Percentiles rank a stretch among this genome's conserved stretches.
Evolutionary conservation across 495 filamentous ascomycete genomes (phyloP).

Genomic region (Tuber umbilicatum): DNA sequence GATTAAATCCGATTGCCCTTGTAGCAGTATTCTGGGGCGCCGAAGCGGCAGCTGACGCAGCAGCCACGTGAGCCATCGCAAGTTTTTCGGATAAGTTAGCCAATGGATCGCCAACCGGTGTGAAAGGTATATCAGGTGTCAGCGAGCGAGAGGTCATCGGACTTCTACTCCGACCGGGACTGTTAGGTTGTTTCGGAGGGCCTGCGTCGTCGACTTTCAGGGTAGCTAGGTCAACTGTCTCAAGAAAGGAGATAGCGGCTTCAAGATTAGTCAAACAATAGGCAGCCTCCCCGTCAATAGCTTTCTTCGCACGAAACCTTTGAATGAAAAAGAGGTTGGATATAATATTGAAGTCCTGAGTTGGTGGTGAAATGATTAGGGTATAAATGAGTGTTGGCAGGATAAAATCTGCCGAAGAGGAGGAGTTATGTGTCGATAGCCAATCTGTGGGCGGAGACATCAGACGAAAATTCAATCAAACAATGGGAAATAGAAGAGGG

Average conservation of each 20-base stretch:
- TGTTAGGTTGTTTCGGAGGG: constrained; percentile 31
- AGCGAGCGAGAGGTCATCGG: constrained; percentile 17
- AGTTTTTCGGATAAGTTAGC: constrained; percentile 34
- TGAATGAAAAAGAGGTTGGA: constrained; percentile 93
- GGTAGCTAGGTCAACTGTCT: constrained; percentile 90
- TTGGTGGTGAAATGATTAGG: constrained; percentile 80
- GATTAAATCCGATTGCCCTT: constrained; percentile 15
- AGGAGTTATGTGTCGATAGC: constrained; percentile 52
- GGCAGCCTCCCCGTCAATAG: constrained; percentile 84
- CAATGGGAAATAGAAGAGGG: background rate
- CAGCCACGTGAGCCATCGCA: constrained; percentile 28
- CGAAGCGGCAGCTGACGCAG: constrained; percentile 20
- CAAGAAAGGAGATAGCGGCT: constrained; percentile 90
- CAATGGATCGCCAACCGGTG: constrained; percentile 30
- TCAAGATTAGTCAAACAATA: constrained; percentile 97
- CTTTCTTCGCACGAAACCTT: constrained; percentile 77
- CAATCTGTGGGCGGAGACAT: constrained; percentile 29
- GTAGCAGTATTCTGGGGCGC: constrained; percentile 1
- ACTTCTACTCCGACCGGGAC: constrained; percentile 30
- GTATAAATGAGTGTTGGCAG: constrained; percentile 94
- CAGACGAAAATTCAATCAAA: constrained; percentile 5
- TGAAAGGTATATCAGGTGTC: constrained; percentile 29
- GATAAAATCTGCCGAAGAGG: constrained; percentile 93
- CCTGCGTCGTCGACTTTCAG: constrained; percentile 73
- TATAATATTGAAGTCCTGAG: constrained; percentile 72